phyloP scores from a whole-genome alignment of 352 stramenopile species.

The Phytopythium vexans region DNA sequence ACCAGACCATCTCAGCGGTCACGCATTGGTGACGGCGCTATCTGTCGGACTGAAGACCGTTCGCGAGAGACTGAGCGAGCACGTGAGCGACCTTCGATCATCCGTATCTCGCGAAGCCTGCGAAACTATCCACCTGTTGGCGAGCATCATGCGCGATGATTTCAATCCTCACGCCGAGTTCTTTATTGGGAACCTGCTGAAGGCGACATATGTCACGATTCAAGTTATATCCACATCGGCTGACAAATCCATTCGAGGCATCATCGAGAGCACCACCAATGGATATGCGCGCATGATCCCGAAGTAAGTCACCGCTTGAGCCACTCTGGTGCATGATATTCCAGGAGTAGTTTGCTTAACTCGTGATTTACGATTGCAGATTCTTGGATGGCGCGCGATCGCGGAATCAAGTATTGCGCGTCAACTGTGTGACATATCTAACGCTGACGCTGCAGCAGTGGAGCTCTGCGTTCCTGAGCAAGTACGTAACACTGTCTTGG shows the following conservation, averaged over 20 bases:
- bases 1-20: slow-evolving; percentile 7
- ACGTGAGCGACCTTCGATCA: slow-evolving; percentile 78
- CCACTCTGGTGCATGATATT: slow-evolving; percentile 1
- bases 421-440: slow-evolving; percentile 72
- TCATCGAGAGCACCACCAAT: slow-evolving; percentile 75
- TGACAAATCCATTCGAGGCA: slow-evolving; percentile 61
- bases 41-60: slow-evolving; percentile 43
- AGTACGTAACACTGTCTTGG: slow-evolving; percentile 33
- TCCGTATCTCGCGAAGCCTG: slow-evolving; percentile 76
- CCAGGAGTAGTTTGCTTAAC: not conserved
- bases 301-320: slow-evolving; percentile 43
- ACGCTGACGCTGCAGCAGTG: slow-evolving; percentile 69
- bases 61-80: slow-evolving; percentile 62
- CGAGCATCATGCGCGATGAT: slow-evolving; percentile 56
- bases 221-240: slow-evolving; percentile 79
- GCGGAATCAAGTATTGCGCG: slow-evolving; percentile 69
- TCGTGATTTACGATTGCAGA: slow-evolving; percentile 19
- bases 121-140: slow-evolving; percentile 60
- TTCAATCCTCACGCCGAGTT: slow-evolving; percentile 78
- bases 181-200: slow-evolving; percentile 67
- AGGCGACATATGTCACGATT: slow-evolving; percentile 87
- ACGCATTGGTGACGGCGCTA: slow-evolving; percentile 15
- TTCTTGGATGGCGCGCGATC: slow-evolving; percentile 74
- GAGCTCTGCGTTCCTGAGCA: slow-evolving; percentile 62
- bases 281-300: slow-evolving; percentile 68